phyloP scores from a whole-genome alignment of 768 basidiomycete species.

The Neoboletus magnificus region DNA sequence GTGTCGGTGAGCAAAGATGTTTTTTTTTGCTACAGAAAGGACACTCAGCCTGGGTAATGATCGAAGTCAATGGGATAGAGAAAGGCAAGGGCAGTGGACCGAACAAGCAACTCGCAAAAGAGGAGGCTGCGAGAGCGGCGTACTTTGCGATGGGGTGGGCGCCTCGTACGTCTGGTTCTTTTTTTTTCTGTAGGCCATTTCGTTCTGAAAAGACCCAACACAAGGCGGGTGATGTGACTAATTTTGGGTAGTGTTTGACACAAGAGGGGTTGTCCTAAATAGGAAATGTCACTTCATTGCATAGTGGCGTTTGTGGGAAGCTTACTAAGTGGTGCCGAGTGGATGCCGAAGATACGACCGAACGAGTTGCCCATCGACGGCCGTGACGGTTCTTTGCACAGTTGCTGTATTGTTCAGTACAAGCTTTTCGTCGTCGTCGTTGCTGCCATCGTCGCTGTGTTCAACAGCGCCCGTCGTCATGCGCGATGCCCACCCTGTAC shows the following conservation, averaged over 20 bases:
- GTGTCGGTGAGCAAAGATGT: conserved; percentile 54
- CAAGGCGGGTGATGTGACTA: conserved; percentile 19
- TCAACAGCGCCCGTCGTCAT: conserved; percentile 14
- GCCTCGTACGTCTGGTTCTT: conserved; percentile 30
- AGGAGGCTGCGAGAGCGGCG: conserved; percentile 70
- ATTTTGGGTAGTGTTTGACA: not conserved
- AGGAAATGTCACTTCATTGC: conserved; percentile 12
- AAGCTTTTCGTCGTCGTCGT: not conserved
- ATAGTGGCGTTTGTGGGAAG: conserved; percentile 19
- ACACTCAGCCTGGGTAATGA: conserved; percentile 1
- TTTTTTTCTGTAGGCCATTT: not conserved
- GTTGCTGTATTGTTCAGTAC: not conserved
- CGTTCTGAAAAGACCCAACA: not conserved
- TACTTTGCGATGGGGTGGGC: conserved; percentile 78
- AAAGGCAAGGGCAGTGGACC: conserved; percentile 64
- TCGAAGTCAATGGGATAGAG: conserved; percentile 62
- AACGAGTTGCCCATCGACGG: conserved; percentile 16
- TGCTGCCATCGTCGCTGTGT: not conserved
- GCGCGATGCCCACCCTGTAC: conserved; percentile 27
- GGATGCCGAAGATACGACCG: conserved; percentile 27
- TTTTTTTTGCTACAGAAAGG: not conserved
- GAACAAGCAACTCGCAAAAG: conserved; percentile 75
- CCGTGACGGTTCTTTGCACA: conserved; percentile 18
- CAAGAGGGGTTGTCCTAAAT: conserved; percentile 15
- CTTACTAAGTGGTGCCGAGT: conserved; percentile 24